These are phyloP conservation scores for Penicillium brasilianum DNA, from an alignment of 2,329 filamentous ascomycete genomes.

Conservation along the genomic window DNA sequence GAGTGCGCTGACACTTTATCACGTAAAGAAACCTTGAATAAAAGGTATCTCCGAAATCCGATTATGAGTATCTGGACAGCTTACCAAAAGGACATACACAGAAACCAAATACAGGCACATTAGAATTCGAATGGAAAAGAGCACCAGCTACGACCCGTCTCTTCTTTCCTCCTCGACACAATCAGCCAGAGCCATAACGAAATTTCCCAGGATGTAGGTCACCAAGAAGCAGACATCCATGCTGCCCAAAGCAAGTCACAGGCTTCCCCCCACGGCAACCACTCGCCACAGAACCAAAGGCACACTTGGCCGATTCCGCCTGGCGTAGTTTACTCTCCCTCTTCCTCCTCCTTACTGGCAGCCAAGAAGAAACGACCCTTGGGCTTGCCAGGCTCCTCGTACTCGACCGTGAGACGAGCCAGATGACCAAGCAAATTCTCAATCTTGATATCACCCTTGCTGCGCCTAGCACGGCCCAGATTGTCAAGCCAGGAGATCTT, in stretches of 20 bases:
- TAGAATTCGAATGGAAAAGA: not conserved
- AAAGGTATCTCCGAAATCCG: not conserved
- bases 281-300: not conserved
- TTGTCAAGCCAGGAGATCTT: conserved; percentile 52
- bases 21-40: not conserved
- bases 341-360: conserved; percentile 52
- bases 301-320: not conserved
- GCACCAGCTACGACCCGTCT: not conserved
- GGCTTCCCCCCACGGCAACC: not conserved
- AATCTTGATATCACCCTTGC: conserved; percentile 55
- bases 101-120: not conserved
- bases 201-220: not conserved
- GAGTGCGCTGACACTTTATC: not conserved
- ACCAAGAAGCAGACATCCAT: not conserved
- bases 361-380: conserved; percentile 50
- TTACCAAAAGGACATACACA: too few relatives aligned
- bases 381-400: conserved; percentile 53
- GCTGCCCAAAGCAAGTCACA: not conserved
- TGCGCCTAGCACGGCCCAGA: conserved; percentile 54
- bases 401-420: conserved; percentile 55
- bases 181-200: not conserved
- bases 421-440: conserved; percentile 58
- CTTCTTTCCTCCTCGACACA: not conserved
- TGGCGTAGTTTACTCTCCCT: conserved; percentile 40
- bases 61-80: not conserved